Evolutionary conservation across 768 basidiomycete species (phyloP).

Genomic region (Pulveroboletus sp.): DNA sequence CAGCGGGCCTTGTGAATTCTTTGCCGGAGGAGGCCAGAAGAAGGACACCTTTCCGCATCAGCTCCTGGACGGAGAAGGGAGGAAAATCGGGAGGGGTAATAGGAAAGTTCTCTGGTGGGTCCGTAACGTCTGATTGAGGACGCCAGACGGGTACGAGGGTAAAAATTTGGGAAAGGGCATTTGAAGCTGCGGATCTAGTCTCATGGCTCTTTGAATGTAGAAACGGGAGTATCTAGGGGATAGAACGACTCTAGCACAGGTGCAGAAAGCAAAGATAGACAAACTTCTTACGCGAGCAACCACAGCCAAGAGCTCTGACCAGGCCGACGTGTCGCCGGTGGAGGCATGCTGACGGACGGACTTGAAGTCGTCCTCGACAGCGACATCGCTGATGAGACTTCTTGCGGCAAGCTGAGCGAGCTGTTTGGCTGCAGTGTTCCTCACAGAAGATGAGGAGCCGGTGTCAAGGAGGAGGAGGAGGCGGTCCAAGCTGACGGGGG

Average conservation of each 20-base stretch:
- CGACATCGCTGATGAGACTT: conserved; percentile 77
- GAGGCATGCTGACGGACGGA: conserved; percentile 50
- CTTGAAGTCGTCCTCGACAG: conserved; percentile 76
- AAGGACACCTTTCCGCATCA: conserved; percentile 71
- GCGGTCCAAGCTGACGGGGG: conserved; percentile 75
- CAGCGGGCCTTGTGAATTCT: conserved; percentile 75
- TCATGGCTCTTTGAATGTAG: conserved; percentile 91
- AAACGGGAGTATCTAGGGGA: conserved; percentile 75
- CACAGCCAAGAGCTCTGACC: conserved; percentile 87
- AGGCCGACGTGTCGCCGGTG: conserved; percentile 65
- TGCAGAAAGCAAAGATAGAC: not conserved
- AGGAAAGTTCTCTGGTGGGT: conserved; percentile 25
- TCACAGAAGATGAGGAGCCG: conserved; percentile 84
- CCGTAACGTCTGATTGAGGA: conserved; percentile 29
- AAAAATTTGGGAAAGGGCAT: conserved; percentile 85
- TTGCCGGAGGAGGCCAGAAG: conserved; percentile 91
- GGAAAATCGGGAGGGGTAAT: conserved; percentile 54
- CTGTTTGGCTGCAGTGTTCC: conserved; percentile 95
- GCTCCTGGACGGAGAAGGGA: conserved; percentile 68
- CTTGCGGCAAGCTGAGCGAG: conserved; percentile 87
- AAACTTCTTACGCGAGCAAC: conserved; percentile 66
- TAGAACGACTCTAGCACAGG: not conserved
- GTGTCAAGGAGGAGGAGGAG: conserved; percentile 94
- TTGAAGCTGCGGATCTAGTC: conserved; percentile 84
- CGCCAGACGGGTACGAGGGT: conserved; percentile 78